A percentile compares a stretch with the other conserved stretches of the same genome.
These are phyloP conservation scores for Apiospora pterosperma DNA, from an alignment of 2,329 filamentous ascomycete species.

Conservation along the genomic window DNA sequence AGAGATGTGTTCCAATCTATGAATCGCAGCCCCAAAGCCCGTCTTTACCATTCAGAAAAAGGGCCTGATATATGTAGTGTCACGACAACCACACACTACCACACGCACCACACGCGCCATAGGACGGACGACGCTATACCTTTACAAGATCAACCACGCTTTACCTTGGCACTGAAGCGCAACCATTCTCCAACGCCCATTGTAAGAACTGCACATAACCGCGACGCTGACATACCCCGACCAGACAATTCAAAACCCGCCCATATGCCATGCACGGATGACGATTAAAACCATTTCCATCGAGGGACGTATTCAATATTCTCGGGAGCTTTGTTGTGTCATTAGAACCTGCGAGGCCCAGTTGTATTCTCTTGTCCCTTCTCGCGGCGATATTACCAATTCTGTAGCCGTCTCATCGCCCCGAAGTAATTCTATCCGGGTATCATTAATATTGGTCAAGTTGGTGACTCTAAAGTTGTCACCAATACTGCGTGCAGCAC, in stretches of 20 bases:
- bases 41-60: neutral
- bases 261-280: neutral
- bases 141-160: neutral
- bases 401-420: neutral
- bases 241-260: neutral
- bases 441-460: neutral
- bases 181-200: neutral
- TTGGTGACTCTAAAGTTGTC: neutral
- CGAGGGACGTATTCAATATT: neutral
- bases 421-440: conserved; percentile 4
- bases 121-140: neutral
- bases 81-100: neutral
- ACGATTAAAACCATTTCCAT: neutral
- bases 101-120: neutral
- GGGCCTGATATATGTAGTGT: neutral
- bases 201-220: neutral
- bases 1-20: neutral
- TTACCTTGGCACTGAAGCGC: neutral
- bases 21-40: neutral
- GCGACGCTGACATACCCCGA: neutral
- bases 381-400: neutral
- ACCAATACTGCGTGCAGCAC: neutral
- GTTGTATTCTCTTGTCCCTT: neutral
- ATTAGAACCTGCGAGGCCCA: neutral
- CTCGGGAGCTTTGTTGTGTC: neutral